phyloP scores from a whole-genome alignment of 2,329 filamentous ascomycete species.

The Neurospora sp. region DNA sequence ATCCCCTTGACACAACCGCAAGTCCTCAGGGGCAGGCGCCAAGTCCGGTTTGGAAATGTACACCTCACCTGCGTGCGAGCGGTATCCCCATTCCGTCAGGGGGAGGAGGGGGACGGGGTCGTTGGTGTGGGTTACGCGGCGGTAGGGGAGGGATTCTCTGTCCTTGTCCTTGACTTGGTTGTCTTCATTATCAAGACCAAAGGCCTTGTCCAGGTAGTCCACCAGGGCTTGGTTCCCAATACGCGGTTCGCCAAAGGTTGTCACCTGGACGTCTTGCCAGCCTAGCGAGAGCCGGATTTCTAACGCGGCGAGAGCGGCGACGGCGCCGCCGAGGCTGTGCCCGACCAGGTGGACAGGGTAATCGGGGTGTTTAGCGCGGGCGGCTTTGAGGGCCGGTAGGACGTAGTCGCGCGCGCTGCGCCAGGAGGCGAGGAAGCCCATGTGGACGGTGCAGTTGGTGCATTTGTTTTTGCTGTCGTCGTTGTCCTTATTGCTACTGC shows the following conservation, averaged over 20 bases:
- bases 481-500: too few species aligned
- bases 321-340: slow-evolving; percentile 85
- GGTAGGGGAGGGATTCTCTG: slow-evolving; percentile 35
- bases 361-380: slow-evolving; percentile 51
- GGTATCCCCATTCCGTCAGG: slow-evolving; percentile 78
- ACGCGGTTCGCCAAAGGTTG: slow-evolving; percentile 85
- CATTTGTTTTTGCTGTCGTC: slow-evolving; percentile 39
- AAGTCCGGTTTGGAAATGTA: slow-evolving; percentile 67
- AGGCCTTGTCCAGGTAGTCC: slow-evolving; percentile 43
- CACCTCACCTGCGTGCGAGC: slow-evolving; percentile 76
- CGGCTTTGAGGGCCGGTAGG: slow-evolving; percentile 52
- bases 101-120: slow-evolving; percentile 88
- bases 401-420: slow-evolving; percentile 59
- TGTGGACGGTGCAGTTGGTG: slow-evolving; percentile 82
- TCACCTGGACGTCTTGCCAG: slow-evolving; percentile 64
- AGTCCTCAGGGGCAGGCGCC: slow-evolving; percentile 56
- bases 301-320: slow-evolving; percentile 76
- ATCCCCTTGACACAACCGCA: slow-evolving; percentile 62
- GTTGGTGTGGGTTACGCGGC: slow-evolving; percentile 72
- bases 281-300: slow-evolving; percentile 66
- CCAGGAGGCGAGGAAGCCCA: slow-evolving; percentile 84
- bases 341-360: slow-evolving; percentile 74
- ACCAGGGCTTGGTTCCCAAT: slow-evolving; percentile 49
- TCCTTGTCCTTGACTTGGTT: slow-evolving; percentile 17
- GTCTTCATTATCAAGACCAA: slow-evolving; percentile 30